phyloP scores from a whole-genome alignment of 2,329 filamentous ascomycete genomes.

The Hymenoscyphus repandus region DNA sequence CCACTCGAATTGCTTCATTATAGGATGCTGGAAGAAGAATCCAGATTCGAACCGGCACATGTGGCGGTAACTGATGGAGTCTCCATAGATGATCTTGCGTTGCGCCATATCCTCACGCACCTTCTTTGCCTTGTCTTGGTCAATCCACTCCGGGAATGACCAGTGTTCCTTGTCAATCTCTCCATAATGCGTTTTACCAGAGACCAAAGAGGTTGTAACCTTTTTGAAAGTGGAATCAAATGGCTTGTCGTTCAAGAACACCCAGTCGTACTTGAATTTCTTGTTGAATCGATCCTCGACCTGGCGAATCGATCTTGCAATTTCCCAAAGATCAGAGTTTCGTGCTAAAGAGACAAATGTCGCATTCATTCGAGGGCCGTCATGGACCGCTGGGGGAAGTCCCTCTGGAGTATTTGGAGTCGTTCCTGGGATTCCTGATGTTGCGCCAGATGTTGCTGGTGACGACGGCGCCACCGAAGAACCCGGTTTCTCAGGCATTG shows the following conservation, averaged over 20 bases:
- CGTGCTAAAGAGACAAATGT: slow-evolving; percentile 95
- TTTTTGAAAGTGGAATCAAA: slow-evolving; percentile 94
- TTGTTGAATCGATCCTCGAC: slow-evolving; percentile 98
- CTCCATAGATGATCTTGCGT: slow-evolving; percentile 96
- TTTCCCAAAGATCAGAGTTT: slow-evolving; percentile 94
- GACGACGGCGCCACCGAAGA: slow-evolving; percentile 5
- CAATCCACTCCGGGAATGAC: slow-evolving; percentile 95
- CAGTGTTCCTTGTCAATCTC: slow-evolving; percentile 88
- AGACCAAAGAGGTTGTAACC: slow-evolving; percentile 83
- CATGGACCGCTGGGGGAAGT: slow-evolving; percentile 42
- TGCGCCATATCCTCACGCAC: slow-evolving; percentile 91
- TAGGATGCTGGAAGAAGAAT: slow-evolving; percentile 94
- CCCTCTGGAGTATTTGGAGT: slow-evolving; percentile 27
- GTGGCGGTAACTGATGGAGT: slow-evolving; percentile 94
- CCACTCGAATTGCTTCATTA: slow-evolving; percentile 97
- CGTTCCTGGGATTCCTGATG: slow-evolving; percentile 8
- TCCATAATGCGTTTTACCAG: slow-evolving; percentile 87
- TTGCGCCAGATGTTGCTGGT: slow-evolving; percentile 23
- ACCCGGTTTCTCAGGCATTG: slow-evolving; percentile 8
- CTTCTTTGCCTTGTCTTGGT: slow-evolving; percentile 85
- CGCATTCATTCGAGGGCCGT: slow-evolving; percentile 82
- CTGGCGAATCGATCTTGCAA: slow-evolving; percentile 90
- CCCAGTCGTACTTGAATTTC: slow-evolving; percentile 97
- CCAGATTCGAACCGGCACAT: slow-evolving; percentile 99
- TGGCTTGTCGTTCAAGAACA: slow-evolving; percentile 93